Conservation (phyloP, 192 early-diverging fungal genomes). For the Mortierella hygrophila region DNA sequence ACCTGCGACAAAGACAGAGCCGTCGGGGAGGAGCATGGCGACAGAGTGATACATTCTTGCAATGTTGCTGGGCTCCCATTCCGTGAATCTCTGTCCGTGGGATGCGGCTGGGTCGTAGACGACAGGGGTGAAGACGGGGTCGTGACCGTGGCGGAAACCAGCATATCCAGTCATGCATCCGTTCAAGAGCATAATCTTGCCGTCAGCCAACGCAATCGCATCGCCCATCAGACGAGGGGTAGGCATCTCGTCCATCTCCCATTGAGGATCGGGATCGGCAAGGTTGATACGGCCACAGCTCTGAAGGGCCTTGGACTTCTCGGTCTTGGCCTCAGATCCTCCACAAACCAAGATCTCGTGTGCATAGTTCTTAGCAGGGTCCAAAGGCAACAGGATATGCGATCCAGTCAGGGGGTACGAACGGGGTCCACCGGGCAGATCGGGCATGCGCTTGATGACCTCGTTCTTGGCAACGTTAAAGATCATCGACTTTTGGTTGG, state of each 20-base stretch:
- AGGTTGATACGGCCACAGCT: constrained; percentile 66
- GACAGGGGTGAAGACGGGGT: constrained; percentile 65
- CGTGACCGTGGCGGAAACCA: constrained; percentile 62
- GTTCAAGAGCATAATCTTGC: constrained; percentile 72
- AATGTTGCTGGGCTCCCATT: constrained; percentile 60
- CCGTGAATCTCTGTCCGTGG: constrained; percentile 57
- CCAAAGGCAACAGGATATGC: constrained; percentile 67
- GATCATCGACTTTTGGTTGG: constrained; percentile 66
- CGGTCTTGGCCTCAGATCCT: constrained; percentile 56
- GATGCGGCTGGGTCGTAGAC: constrained; percentile 67
- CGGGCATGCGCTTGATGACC: constrained; percentile 57
- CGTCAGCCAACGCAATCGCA: constrained; percentile 64
- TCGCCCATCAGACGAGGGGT: constrained; percentile 66
- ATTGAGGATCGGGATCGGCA: constrained; percentile 51
- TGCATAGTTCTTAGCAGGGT: constrained; percentile 67
- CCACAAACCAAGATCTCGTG: constrained; percentile 73
- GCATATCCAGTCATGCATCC: constrained; percentile 70
- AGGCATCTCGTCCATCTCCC: constrained; percentile 68
- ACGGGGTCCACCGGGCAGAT: constrained; percentile 60
- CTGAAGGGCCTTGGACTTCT: constrained; percentile 48
- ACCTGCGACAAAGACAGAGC: constrained; percentile 55
- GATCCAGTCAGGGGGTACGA: constrained; percentile 71
- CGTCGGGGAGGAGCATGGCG: constrained; percentile 58
- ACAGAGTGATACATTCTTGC: constrained; percentile 77
- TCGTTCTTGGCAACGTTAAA: constrained; percentile 60